Conservation (phyloP, 805 yeast genomes). For the Cyberlindnera saturnus region DNA sequence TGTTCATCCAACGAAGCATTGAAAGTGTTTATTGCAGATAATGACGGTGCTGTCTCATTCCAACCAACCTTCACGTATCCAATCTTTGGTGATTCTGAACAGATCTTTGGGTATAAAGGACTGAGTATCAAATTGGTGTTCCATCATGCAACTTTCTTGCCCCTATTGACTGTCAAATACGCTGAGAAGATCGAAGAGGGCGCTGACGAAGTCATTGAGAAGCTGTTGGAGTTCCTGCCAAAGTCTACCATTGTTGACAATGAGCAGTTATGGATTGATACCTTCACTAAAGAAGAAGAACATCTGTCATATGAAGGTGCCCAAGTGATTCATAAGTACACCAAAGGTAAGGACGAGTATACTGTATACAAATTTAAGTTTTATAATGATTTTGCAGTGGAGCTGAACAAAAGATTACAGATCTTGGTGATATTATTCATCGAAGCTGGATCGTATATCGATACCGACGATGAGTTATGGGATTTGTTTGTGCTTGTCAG, state of each 20-base stretch:
- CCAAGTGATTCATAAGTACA: slow-evolving; percentile 29
- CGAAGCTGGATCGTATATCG: slow-evolving; percentile 91
- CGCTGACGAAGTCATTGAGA: slow-evolving; percentile 52
- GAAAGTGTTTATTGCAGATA: slow-evolving; percentile 52
- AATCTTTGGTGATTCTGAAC: slow-evolving; percentile 87
- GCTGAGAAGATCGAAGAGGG: slow-evolving; percentile 45
- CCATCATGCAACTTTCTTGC: slow-evolving; percentile 68
- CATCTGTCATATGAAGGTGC: slow-evolving; percentile 30
- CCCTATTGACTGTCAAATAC: slow-evolving; percentile 60
- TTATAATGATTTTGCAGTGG: slow-evolving; percentile 34
- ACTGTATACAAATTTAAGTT: slow-evolving; percentile 42
- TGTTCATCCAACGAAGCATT: slow-evolving; percentile 64
- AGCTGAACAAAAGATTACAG: slow-evolving; percentile 65
- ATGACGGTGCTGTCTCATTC: slow-evolving; percentile 56
- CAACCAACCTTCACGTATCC: slow-evolving; percentile 85
- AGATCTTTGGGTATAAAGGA: slow-evolving; percentile 76
- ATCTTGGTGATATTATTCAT: slow-evolving; percentile 78
- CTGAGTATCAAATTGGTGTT: slow-evolving; percentile 62
- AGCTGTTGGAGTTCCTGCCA: slow-evolving; percentile 56
- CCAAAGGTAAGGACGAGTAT: slow-evolving; percentile 33
- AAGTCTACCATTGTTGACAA: slow-evolving; percentile 52
- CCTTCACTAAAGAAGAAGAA: slow-evolving; percentile 42
- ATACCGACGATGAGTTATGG: slow-evolving; percentile 73
- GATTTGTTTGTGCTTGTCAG: slow-evolving; percentile 54
- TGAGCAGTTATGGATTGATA: slow-evolving; percentile 62